Evolutionary conservation across 257 asterid genomes (phyloP).

Genomic region (Ballota nigra): DNA sequence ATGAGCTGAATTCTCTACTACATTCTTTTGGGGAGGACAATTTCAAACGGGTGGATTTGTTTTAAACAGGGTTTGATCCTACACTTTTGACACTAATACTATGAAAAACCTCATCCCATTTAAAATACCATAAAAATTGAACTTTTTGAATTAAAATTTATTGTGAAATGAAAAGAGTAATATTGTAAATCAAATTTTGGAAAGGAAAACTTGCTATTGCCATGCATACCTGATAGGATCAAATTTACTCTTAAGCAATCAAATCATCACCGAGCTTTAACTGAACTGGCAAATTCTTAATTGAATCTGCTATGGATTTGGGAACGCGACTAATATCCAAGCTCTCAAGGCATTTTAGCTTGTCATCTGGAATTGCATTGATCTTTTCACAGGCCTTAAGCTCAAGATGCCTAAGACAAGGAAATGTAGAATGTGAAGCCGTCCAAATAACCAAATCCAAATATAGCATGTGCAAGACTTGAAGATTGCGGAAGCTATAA

Average conservation of each 20-base stretch:
- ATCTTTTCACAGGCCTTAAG: conserved; percentile 29
- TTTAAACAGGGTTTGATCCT: no score
- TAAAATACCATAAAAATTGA: no score
- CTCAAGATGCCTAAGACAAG: conserved; percentile 26
- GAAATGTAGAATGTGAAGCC: conserved; percentile 27
- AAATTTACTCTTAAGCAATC: not conserved
- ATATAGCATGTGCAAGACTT: conserved; percentile 25
- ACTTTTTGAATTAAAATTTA: no score
- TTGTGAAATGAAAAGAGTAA: no score
- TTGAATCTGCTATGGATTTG: not conserved
- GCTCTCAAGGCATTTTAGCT: conserved; percentile 24
- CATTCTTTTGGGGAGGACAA: no score
- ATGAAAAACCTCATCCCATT: no score
- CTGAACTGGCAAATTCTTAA: not conserved
- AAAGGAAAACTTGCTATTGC: not conserved
- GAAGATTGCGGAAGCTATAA: conserved; percentile 23
- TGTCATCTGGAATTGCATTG: conserved; percentile 18
- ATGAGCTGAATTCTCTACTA: no score
- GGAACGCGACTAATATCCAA: conserved; percentile 17
- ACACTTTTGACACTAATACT: no score
- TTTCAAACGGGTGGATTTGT: no score
- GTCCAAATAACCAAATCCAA: conserved; percentile 31
- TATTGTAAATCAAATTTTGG: no score
- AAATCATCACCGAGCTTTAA: not conserved
- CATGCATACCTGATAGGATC: not conserved